Evolutionary conservation across 2,329 filamentous ascomycete genomes (phyloP), one percentile per base, ranked within the genome.

Genomic region (Xylariaceae sp.): DNA sequence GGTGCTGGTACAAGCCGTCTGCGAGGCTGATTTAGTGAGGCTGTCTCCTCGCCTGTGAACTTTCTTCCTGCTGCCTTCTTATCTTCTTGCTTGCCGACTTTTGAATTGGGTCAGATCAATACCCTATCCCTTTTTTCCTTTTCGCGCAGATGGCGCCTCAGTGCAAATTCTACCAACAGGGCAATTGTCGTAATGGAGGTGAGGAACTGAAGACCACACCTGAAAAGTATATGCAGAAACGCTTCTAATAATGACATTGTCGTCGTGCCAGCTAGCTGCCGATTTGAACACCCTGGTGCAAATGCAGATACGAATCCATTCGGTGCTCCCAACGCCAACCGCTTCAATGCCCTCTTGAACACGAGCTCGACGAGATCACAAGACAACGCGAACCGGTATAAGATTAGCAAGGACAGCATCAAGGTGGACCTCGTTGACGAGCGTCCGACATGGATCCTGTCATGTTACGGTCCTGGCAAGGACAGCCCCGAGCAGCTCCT

Each of bases 401-500:
- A 72, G 37, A 71, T 92, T 33, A 81, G 74, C n/a, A 73, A 74
- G 35, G 82, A 83, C 0, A 74, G 73, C 2, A 87, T 95, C 62
- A 79, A 80, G 55, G 73, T 74, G 47, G 91, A 95, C 67, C 77
- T 95, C 39, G 82, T 79, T 0, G 77, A 79, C 18, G 90, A 94
- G 55, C 81, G 82, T 7, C 93, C 93, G 15, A 75, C 83, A 77
- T 97, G 92, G 89, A 87, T 94, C 4, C 81, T 97, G 20, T 96
- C 92, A 1, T 82, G 88, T 18, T 97, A 96, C 71, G 90, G 86
- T 0, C 92, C 92, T 0, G 88, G 88, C 3, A 81, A 78, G 64
- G 83, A 92, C 63, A 84, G 88, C 1, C 92, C 92, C 0, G 84
- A 84, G 15, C 91, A 96, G 72, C 79, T 97, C 1, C 92, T 96